Evolutionary conservation across 495 filamentous ascomycete genomes (phyloP).

Genomic region (Penicillium samsonianum): DNA sequence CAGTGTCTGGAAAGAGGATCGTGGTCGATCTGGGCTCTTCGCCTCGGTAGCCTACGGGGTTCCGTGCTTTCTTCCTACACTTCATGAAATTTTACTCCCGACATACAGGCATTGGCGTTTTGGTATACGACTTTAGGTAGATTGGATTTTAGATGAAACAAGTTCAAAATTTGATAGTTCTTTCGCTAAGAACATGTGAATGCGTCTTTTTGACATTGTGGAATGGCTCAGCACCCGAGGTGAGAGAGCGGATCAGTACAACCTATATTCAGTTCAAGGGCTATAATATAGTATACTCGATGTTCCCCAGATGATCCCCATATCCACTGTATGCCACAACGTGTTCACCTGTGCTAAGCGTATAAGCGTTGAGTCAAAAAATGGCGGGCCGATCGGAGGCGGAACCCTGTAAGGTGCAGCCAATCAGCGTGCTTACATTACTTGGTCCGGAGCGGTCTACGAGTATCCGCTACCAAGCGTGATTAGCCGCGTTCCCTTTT

Average conservation of each 20-base stretch:
- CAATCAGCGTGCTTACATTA: constrained; percentile 23
- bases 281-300: not conserved
- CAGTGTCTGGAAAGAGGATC: constrained; percentile 58
- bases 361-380: constrained; percentile 7
- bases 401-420: constrained; percentile 11
- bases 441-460: constrained; percentile 14
- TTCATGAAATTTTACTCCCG: constrained; percentile 2
- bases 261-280: not conserved
- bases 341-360: not conserved
- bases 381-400: constrained; percentile 16
- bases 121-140: not conserved
- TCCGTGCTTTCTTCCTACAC: not conserved
- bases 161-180: not conserved
- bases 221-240: too few species aligned
- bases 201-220: too few species aligned
- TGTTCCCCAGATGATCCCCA: not conserved
- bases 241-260: too few species aligned
- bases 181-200: not conserved
- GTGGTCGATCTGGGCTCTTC: constrained; percentile 48
- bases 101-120: constrained; percentile 4
- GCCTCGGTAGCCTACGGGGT: constrained; percentile 1
- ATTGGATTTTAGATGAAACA: not conserved
- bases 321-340: not conserved
- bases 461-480: constrained; percentile 26
- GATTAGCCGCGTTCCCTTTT: constrained; percentile 25